Base-by-base conservation (phyloP, 2,329 filamentous ascomycete genomes). In the Cordyceps javanica region DNA sequence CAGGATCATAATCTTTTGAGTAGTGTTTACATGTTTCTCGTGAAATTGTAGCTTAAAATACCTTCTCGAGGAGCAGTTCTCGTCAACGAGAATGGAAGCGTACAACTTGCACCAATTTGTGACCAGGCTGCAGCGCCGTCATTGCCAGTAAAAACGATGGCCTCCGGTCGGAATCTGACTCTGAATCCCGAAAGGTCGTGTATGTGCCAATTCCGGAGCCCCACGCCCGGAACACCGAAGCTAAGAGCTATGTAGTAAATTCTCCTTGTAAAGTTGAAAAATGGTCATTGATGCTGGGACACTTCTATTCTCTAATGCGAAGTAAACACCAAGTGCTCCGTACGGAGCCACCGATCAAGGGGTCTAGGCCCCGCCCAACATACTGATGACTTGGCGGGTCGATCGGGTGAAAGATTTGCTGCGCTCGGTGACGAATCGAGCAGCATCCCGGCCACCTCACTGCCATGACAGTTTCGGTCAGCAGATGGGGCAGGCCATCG, bases 391-490 rank as follows among this genome's bases (percentile, higher is more conserved):
- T 28, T 39, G 48, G 48, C 19, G 11, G 19, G 5, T 16, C 38
- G 19, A 44, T 42, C 19, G 30, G 9, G 4, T 6, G 13, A 30
- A 32, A n/a, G 8, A n/a, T 42, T 21, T 5, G 19, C 19, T 3
- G 16, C 9, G 3, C n/a, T 54, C 51, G 39, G 51, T 54, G 39
- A 44, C 51, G 38, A 36, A 54, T 54, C n/a, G 19, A 54, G 39
- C 19, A 32, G 6, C 26, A 42, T 28, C 50, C 38, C 38, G 14
- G 39, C 19, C 21, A 32, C 26, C 38, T 23, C 4, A 14, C 10
- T 19, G 28, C 28, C 26, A 44, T 13, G 21, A 39, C 50, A 13
- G n/a, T 14, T 16, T 54, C 51, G 51, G 52, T 55, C 39, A 25
- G 28, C 41, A 46, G 21, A 45, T 26, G 14, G 23, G 52, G 52